A percentile compares a stretch with the other conserved stretches of the same genome.
Conservation (phyloP, 2,329 filamentous ascomycete species). For the Cylindrodendrum hubeiense region DNA sequence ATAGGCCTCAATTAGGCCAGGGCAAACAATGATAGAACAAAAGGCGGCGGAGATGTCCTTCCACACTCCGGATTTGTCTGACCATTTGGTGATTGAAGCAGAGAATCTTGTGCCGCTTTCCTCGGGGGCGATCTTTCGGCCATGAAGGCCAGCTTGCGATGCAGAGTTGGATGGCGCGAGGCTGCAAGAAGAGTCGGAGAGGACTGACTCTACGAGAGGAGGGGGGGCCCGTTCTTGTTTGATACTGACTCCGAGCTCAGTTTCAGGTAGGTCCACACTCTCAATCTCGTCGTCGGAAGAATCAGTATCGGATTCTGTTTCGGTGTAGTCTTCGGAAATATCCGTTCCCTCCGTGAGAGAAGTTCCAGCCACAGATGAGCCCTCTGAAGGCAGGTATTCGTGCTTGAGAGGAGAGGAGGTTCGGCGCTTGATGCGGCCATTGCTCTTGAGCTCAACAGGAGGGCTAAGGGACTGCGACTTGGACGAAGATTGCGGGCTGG, state of each 20-base stretch:
- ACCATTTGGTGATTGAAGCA: conserved; percentile 72
- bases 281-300: conserved; percentile 69
- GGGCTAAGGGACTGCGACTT: conserved; percentile 45
- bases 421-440: conserved; percentile 70
- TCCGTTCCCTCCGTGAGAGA: conserved; percentile 65
- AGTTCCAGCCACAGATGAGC: conserved; percentile 70
- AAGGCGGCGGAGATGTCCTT: conserved; percentile 66
- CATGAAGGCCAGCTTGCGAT: conserved; percentile 76
- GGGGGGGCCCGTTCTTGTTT: conserved; percentile 41
- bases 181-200: conserved; percentile 68
- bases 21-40: conserved; percentile 68
- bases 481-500: conserved; percentile 47
- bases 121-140: conserved; percentile 53
- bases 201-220: conserved; percentile 52
- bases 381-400: conserved; percentile 90
- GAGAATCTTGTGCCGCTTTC: conserved; percentile 61
- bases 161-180: conserved; percentile 85
- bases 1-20: conserved; percentile 71
- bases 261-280: conserved; percentile 70
- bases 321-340: conserved; percentile 58
- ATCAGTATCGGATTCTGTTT: conserved; percentile 62
- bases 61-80: conserved; percentile 68
- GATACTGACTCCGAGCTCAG: conserved; percentile 70
- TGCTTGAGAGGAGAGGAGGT: conserved; percentile 96
- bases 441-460: conserved; percentile 60